phyloP scores from a whole-genome alignment of 768 basidiomycete genomes.

The Xerocomus potaroensis region DNA sequence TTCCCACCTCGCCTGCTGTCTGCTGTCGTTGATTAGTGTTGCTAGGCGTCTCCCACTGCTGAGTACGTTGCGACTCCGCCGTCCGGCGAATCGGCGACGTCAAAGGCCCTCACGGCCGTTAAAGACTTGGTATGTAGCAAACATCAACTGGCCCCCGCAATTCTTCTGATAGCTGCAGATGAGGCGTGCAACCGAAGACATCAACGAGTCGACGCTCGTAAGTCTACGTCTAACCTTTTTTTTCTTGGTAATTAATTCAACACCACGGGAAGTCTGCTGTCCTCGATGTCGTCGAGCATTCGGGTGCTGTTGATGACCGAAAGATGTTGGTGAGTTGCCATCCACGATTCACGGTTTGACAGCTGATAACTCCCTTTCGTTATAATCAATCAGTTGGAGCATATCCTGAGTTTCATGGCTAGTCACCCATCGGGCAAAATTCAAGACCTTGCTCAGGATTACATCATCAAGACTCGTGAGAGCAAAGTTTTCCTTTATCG shows the following conservation, averaged over 20 bases:
- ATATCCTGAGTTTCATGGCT: constrained; percentile 60
- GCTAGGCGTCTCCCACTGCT: constrained; percentile 9
- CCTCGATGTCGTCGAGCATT: constrained; percentile 57
- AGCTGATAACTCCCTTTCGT: not conserved
- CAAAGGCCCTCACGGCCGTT: constrained; percentile 25
- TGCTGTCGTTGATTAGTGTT: constrained; percentile 2
- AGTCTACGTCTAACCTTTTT: not conserved
- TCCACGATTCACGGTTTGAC: not conserved
- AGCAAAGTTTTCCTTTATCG: constrained; percentile 14
- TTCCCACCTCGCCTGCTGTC: not conserved
- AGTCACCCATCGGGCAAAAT: constrained; percentile 46
- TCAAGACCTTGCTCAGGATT: constrained; percentile 37
- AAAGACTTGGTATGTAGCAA: constrained; percentile 29
- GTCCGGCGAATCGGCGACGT: constrained; percentile 13
- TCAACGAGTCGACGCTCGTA: constrained; percentile 27
- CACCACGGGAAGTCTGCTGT: constrained; percentile 43
- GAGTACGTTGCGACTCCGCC: constrained; percentile 6
- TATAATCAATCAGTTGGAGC: constrained; percentile 53
- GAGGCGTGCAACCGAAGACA: constrained; percentile 29
- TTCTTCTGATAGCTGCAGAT: constrained; percentile 13
- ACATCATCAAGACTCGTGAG: constrained; percentile 53
- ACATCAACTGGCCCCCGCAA: not conserved
- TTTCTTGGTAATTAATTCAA: not conserved
- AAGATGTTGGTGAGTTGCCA: constrained; percentile 60
- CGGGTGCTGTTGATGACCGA: constrained; percentile 68